phyloP scores from a whole-genome alignment of 148 eudicot genomes.

The Pharnaceum exiguum region DNA sequence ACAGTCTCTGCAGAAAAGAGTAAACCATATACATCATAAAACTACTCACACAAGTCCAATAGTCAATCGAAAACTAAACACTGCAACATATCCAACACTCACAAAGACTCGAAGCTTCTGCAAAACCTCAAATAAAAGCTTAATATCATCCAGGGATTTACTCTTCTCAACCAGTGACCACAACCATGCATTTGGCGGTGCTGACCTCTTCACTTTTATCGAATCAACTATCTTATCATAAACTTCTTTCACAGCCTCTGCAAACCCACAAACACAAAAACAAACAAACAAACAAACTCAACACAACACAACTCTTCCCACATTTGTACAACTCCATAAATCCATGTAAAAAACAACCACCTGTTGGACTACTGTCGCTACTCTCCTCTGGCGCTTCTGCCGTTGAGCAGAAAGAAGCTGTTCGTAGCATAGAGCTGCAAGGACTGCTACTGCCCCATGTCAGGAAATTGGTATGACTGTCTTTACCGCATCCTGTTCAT shows the following conservation, averaged over 20 bases:
- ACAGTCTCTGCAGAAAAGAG: slow-evolving; percentile 59
- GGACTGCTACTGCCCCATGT: too few species aligned
- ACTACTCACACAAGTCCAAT: not conserved
- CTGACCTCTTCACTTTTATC: slow-evolving; percentile 48
- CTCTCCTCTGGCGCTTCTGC: too few species aligned
- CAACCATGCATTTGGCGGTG: slow-evolving; percentile 90
- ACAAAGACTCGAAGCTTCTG: slow-evolving; percentile 71
- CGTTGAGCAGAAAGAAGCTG: too few species aligned
- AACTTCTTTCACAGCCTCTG: slow-evolving; percentile 70
- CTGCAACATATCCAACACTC: slow-evolving; percentile 32
- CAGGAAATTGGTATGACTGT: too few species aligned
- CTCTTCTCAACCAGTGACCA: slow-evolving; percentile 79
- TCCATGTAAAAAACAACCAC: too few species aligned
- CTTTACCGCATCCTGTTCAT: too few species aligned
- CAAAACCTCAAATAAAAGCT: slow-evolving; percentile 63
- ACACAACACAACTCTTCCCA: too few species aligned
- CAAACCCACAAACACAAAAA: slow-evolving; percentile 21
- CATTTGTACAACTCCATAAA: too few species aligned
- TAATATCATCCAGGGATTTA: slow-evolving; percentile 50
- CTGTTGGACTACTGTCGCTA: too few species aligned
- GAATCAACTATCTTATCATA: slow-evolving; percentile 65
- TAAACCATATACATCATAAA: not conserved
- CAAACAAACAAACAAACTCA: too few species aligned
- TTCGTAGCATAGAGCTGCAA: too few species aligned
- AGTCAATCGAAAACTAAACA: not conserved